phyloP scores from a whole-genome alignment of 768 basidiomycete genomes.

The Mycena leptocephala region DNA sequence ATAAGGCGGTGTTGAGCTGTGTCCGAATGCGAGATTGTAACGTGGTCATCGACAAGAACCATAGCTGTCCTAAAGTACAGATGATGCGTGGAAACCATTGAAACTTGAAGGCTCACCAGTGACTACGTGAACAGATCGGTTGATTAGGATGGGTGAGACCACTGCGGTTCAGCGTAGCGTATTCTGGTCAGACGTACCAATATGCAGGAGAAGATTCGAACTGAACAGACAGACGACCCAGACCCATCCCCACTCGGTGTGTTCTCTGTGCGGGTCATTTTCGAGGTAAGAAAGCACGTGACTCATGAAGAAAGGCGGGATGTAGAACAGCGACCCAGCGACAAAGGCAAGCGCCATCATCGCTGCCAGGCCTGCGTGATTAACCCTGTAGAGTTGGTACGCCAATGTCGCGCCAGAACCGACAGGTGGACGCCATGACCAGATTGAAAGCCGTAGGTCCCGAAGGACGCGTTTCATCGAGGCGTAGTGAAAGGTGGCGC shows the following conservation, averaged over 20 bases:
- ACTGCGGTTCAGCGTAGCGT: no score
- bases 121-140: constrained; percentile 85
- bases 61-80: constrained; percentile 32
- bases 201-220: constrained; percentile 43
- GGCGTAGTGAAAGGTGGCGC: constrained; percentile 73
- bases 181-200: constrained; percentile 47
- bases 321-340: constrained; percentile 76
- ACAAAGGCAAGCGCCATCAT: constrained; percentile 67
- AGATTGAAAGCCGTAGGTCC: constrained; percentile 65
- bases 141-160: not conserved
- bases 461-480: constrained; percentile 73
- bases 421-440: constrained; percentile 60
- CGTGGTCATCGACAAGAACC: constrained; percentile 68
- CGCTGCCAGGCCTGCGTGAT: constrained; percentile 55
- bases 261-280: constrained; percentile 52
- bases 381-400: constrained; percentile 74
- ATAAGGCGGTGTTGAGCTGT: constrained; percentile 77
- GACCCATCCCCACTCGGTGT: constrained; percentile 77
- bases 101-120: constrained; percentile 71
- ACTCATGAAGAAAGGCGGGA: constrained; percentile 71
- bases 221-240: constrained; percentile 49
- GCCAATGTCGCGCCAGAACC: constrained; percentile 79
- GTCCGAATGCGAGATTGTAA: constrained; percentile 71
- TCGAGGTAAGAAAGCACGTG: constrained; percentile 68
- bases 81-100: constrained; percentile 45